A percentile compares a stretch with the other conserved stretches of the same genome.
These are phyloP conservation scores for Exophiala sideris DNA, from an alignment of 2,329 filamentous ascomycete species.

Conservation along the genomic window DNA sequence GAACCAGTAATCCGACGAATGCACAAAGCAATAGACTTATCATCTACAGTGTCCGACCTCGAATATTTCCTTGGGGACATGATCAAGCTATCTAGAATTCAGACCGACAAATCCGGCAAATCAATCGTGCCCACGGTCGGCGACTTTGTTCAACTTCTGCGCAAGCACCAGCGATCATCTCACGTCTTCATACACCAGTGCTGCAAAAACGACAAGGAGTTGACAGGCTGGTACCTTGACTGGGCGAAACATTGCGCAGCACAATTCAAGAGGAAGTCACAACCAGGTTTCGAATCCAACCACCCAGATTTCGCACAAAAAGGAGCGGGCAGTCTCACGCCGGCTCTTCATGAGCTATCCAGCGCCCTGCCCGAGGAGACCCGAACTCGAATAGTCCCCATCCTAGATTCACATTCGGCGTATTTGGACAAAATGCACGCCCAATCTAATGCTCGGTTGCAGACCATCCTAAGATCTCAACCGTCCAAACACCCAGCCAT, in stretches of 20 bases:
- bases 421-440: constrained; percentile 58
- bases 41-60: constrained; percentile 63
- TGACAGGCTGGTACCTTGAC: constrained; percentile 57
- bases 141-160: constrained; percentile 67
- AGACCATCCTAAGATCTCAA: constrained; percentile 51
- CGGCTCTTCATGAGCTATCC: constrained; percentile 42
- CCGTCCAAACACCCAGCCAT: constrained; percentile 27
- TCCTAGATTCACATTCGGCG: constrained; percentile 58
- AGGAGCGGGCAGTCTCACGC: constrained; percentile 43
- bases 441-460: constrained; percentile 55
- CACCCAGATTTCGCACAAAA: constrained; percentile 26
- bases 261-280: constrained; percentile 48
- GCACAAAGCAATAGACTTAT: constrained; percentile 69
- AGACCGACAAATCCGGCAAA: constrained; percentile 31
- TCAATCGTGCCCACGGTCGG: constrained; percentile 59
- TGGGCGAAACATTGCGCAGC: constrained; percentile 60
- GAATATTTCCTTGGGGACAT: constrained; percentile 70
- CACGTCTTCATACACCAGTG: constrained; percentile 72
- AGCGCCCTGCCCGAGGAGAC: constrained; percentile 47
- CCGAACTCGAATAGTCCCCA: constrained; percentile 45
- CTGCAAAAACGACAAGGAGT: constrained; percentile 63
- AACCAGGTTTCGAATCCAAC: constrained; percentile 22
- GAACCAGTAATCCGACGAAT: constrained; percentile 71
- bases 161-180: constrained; percentile 59
- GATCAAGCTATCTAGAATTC: constrained; percentile 53